phyloP scores from a whole-genome alignment of 2,329 filamentous ascomycete genomes.

The Cadophora sp. region DNA sequence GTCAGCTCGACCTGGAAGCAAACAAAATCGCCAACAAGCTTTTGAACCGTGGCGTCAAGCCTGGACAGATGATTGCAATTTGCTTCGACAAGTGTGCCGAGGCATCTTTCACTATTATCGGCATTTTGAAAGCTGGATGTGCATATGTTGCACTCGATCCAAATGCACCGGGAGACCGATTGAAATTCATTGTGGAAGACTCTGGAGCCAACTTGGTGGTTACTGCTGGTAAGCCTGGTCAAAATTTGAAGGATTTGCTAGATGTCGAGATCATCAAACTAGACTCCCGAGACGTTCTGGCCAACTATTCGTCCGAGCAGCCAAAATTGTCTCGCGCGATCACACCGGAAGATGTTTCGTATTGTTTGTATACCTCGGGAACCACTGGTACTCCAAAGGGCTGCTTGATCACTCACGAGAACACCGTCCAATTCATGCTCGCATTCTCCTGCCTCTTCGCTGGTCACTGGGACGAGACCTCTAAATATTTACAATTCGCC shows the following conservation, averaged over 20 bases:
- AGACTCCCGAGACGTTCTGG: conserved; percentile 36
- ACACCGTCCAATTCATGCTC: conserved; percentile 87
- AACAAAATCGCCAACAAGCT: conserved; percentile 77
- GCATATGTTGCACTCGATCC: conserved; percentile 50
- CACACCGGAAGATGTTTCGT: conserved; percentile 40
- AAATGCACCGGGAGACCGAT: conserved; percentile 44
- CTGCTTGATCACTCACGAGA: conserved; percentile 87
- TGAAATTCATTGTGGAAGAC: conserved; percentile 56
- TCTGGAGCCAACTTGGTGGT: conserved; percentile 71
- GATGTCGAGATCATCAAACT: conserved; percentile 36
- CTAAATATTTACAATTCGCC: conserved; percentile 90
- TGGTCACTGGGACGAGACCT: conserved; percentile 74
- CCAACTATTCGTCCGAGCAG: conserved; percentile 34
- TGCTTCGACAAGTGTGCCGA: conserved; percentile 49
- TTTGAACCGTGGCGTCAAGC: conserved; percentile 51
- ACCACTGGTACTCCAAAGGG: conserved; percentile 49
- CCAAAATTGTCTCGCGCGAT: conserved; percentile 34
- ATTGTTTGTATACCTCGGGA: conserved; percentile 48
- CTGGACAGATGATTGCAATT: conserved; percentile 56
- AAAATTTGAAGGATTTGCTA: conserved; percentile 45
- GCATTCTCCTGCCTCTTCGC: conserved; percentile 82
- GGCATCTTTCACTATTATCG: conserved; percentile 46
- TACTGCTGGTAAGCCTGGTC: conserved; percentile 55
- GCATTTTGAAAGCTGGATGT: conserved; percentile 47
- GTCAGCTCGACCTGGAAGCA: conserved; percentile 71